Conservation (phyloP, 345 rosid genomes). For the Lumnitzera racemosa region DNA sequence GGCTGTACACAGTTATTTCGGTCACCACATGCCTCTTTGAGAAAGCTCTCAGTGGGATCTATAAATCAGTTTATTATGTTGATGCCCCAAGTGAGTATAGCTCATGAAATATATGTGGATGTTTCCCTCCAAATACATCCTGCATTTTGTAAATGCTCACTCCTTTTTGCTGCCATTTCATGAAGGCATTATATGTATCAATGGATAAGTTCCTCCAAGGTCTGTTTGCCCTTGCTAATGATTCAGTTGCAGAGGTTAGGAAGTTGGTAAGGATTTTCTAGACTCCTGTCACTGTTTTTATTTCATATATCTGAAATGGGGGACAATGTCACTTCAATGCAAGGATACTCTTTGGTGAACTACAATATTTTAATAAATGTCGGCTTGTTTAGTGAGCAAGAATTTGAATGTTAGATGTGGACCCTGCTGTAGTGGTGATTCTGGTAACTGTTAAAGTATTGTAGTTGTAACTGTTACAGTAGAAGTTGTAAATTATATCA, state of each 20-base stretch:
- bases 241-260: slow-evolving; percentile 76
- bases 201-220: slow-evolving; percentile 84
- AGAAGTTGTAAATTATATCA: too few relatives aligned
- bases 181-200: slow-evolving; percentile 62
- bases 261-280: slow-evolving; percentile 45
- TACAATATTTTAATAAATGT: too few relatives aligned
- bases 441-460: too few relatives aligned
- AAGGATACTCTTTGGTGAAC: too few relatives aligned
- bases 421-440: too few relatives aligned
- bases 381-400: too few relatives aligned
- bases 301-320: not conserved
- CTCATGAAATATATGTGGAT: not conserved
- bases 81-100: slow-evolving; percentile 90
- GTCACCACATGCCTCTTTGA: slow-evolving; percentile 75
- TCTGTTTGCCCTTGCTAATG: slow-evolving; percentile 77
- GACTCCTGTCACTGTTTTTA: slow-evolving; percentile 1
- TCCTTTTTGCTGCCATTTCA: not conserved
- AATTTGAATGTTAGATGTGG: too few relatives aligned
- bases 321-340: too few relatives aligned
- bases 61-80: slow-evolving; percentile 80
- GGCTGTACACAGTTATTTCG: slow-evolving; percentile 65
- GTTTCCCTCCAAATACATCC: not conserved
- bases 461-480: too few relatives aligned
- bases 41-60: slow-evolving; percentile 80
- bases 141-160: not conserved